These are phyloP conservation scores for Penicillium sp. DNA, from an alignment of 2,329 filamentous ascomycete genomes.

Conservation along the genomic window DNA sequence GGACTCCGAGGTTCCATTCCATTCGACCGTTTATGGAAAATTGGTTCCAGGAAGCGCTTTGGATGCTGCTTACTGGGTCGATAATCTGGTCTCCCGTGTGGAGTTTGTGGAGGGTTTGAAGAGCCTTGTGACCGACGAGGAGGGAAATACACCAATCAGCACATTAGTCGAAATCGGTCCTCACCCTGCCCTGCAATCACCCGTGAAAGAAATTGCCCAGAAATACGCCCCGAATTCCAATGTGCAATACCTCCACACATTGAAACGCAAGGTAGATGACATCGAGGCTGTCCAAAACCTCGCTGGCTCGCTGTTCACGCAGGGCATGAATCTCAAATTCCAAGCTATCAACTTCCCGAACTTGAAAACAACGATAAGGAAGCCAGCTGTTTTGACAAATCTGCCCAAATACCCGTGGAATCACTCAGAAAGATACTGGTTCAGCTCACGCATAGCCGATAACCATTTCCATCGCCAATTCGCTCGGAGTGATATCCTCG, in stretches of 20 bases:
- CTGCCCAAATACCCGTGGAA: constrained; percentile 27
- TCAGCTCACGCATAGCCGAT: constrained; percentile 15
- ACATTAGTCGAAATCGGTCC: constrained; percentile 24
- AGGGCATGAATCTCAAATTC: constrained; percentile 20
- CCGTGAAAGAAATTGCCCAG: constrained; percentile 19
- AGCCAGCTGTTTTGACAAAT: constrained; percentile 19
- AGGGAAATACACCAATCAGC: constrained; percentile 4
- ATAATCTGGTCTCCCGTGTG: constrained; percentile 24
- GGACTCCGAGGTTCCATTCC: constrained; percentile 18
- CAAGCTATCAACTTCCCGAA: constrained; percentile 25
- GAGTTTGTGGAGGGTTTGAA: constrained; percentile 24
- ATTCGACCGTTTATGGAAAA: constrained; percentile 23
- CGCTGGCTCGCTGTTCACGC: constrained; percentile 18
- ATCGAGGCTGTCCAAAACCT: constrained; percentile 21
- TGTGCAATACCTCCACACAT: constrained; percentile 21
- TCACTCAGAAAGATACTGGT: constrained; percentile 24
- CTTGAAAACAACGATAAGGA: constrained; percentile 1
- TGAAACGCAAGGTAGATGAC: constrained; percentile 19
- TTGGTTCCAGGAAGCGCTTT: constrained; percentile 14
- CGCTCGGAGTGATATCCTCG: constrained; percentile 20
- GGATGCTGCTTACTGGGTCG: constrained; percentile 24
- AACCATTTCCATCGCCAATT: constrained; percentile 21
- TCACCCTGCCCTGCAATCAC: constrained; percentile 22
- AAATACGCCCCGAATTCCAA: constrained; percentile 6
- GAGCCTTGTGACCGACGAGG: constrained; percentile 10